These are phyloP conservation scores for Cicer cuneatum DNA, from an alignment of 306 rosid species.

Conservation along the genomic window DNA sequence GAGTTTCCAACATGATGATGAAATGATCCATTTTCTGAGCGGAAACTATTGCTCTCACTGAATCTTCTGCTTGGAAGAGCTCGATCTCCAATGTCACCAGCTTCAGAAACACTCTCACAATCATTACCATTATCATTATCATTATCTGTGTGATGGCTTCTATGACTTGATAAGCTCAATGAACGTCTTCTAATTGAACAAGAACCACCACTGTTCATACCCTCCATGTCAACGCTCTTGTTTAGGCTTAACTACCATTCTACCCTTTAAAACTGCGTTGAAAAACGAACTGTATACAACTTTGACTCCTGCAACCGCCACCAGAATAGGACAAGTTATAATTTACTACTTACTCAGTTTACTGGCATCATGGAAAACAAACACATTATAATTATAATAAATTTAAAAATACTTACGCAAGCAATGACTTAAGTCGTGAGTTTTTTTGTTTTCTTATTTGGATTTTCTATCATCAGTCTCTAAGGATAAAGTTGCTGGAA, in stretches of 20 bases:
- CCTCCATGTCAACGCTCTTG: slow-evolving; percentile 46
- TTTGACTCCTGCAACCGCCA: slow-evolving; percentile 7
- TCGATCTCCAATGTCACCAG: slow-evolving; percentile 90
- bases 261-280: slow-evolving; percentile 11
- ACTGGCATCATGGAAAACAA: neutral
- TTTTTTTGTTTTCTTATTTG: too few species aligned
- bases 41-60: slow-evolving; percentile 55
- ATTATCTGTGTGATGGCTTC: slow-evolving; percentile 47
- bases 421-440: too few species aligned
- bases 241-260: neutral
- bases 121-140: slow-evolving; percentile 58
- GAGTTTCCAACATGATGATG: neutral
- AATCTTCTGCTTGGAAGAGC: slow-evolving; percentile 62
- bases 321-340: neutral
- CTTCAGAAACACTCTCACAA: slow-evolving; percentile 71
- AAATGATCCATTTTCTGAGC: slow-evolving; percentile 43
- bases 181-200: slow-evolving; percentile 65
- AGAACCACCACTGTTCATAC: slow-evolving; percentile 47
- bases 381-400: neutral
- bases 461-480: too few species aligned
- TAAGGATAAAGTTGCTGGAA: neutral
- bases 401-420: neutral
- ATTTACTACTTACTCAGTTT: neutral
- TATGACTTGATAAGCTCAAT: slow-evolving; percentile 54
- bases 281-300: neutral